Conservation (phyloP, 768 basidiomycete genomes). For the Pulveroboletus ravenelii region DNA sequence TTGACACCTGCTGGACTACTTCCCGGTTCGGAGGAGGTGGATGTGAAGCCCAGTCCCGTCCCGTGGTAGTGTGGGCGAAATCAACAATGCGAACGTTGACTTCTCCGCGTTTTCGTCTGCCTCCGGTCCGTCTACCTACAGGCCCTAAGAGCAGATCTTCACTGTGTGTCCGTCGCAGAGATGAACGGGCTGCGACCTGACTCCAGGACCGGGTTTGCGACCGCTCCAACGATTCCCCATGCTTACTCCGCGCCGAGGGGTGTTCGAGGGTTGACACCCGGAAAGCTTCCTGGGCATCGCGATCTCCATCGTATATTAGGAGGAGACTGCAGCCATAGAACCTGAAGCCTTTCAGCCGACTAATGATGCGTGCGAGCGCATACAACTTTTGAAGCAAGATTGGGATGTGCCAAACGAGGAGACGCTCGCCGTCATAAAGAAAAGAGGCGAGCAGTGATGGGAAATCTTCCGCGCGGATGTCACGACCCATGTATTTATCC, state of each 20-base stretch:
- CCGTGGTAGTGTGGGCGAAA: constrained; percentile 98
- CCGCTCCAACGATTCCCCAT: constrained; percentile 75
- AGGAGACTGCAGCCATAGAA: constrained; percentile 98
- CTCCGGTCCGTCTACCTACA: constrained; percentile 54
- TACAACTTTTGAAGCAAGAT: constrained; percentile 86
- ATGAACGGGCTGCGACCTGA: constrained; percentile 37
- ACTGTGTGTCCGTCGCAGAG: constrained; percentile 70
- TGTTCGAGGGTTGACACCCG: constrained; percentile 58
- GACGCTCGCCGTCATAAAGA: constrained; percentile 74
- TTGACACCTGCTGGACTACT: constrained; percentile 44
- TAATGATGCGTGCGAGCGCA: constrained; percentile 86
- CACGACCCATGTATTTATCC: constrained; percentile 95
- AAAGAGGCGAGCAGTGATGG: constrained; percentile 76
- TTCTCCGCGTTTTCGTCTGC: constrained; percentile 80
- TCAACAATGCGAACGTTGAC: constrained; percentile 96
- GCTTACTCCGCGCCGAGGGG: constrained; percentile 61
- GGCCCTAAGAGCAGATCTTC: constrained; percentile 74
- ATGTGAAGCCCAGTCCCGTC: constrained; percentile 79
- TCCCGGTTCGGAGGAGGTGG: constrained; percentile 42
- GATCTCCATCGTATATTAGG: constrained; percentile 96
- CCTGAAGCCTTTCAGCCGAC: constrained; percentile 87
- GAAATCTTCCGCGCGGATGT: constrained; percentile 84
- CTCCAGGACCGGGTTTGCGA: constrained; percentile 38
- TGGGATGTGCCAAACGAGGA: constrained; percentile 92
- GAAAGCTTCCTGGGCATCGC: constrained; percentile 76